Base-by-base conservation (phyloP, 2,329 filamentous ascomycete species). In the Nemania bipapillata region DNA sequence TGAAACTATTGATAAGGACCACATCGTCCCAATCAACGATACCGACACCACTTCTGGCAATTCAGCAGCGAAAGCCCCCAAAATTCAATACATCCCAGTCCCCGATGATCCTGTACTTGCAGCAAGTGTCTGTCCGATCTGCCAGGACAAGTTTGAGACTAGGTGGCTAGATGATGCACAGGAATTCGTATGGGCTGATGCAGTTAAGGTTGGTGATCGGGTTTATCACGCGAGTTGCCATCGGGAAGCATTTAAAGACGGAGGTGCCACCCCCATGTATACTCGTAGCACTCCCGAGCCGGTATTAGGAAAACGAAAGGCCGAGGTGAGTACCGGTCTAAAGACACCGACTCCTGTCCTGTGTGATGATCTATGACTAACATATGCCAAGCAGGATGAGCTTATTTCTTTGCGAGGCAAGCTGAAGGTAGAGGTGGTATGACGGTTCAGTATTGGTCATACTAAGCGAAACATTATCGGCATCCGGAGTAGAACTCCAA, bases 161-260 rank as follows among this genome's bases (percentile, higher is more conserved):
- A 91, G 92, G 72, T 98, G 94, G 91, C 90, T 95, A 6, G 93
- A 96, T 74, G 93, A 96, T 70, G 92, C 92, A 20, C 94, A 98
- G 80, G 95, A 99, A 77, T 98, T 94, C 87, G 95, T 99, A 47
- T 98, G 96, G 92, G 91, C 93, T 79, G 95, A 99, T 79, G 92
- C 95, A 0, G 85, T 92, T 58, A 87, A 91, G 72, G 88, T 96
- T 32, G 92, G 92, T 40, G 89, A 86, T 64, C 89, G 93, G 70
- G 91, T 96, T 17, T 98, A 93, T 76, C 96, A 99, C 80, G 93
- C 91, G 11, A 96, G 90, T 63, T 99, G 96, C 79, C 93, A 95
- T 78, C 88, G 89, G 20, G 95, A 97, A 81, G 91, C 92, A 35
- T 91, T 87, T 40, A 91, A 89, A 76, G 90, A 91, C 72, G 86